Evolutionary conservation across 805 yeast species (phyloP), one percentile per base, ranked within the genome.

Genomic region (Wickerhamiella brachini): DNA sequence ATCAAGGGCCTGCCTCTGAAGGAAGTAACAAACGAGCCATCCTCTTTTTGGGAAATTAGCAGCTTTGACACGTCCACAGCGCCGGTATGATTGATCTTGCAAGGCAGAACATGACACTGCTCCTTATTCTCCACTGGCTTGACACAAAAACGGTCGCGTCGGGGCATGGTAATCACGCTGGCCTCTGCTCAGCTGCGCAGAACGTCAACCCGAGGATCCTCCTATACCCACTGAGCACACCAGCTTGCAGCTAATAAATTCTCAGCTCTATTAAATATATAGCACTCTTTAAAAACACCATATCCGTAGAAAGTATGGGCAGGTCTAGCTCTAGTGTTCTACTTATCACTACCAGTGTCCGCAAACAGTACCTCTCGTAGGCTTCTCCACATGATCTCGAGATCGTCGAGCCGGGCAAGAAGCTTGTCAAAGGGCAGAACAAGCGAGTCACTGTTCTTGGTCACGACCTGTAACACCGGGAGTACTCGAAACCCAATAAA

Each of bases 401-500:
- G 51, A 17, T 52, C 51, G 10, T 43, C 53, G 24, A 54, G 49
- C 38, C 56, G 48, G 7, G 64, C 60, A 15, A 49, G 42, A 5
- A 52, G 23, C 1, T 26, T 37, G 15, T 44, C 59, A 48, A 72
- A 67, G 22, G 68, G 56, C 31, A 71, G 51, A 18, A 59, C 59
- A 26, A 69, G 56, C 44, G 57, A 60, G 15, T 60, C 59, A 8
- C 56, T 59, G 38, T 68, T 71, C 49, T 72, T 72, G 17, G 80
- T 74, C 37, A 83, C 67, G 4, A 83, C 68, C 43, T 81, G 78
- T 62, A 85, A 66, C 59, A 83, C 81, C 62, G 73, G 81, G 2
- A 81, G 69, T 9, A 83, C 86, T 54, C 80, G 80, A 54, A 79
- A 75, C 5, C 82, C 82, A 50, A 71, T 71, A 61, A 85, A 84